Base-by-base conservation (phyloP, 164 flowering plant genomes). In the Aristolochia californica region DNA sequence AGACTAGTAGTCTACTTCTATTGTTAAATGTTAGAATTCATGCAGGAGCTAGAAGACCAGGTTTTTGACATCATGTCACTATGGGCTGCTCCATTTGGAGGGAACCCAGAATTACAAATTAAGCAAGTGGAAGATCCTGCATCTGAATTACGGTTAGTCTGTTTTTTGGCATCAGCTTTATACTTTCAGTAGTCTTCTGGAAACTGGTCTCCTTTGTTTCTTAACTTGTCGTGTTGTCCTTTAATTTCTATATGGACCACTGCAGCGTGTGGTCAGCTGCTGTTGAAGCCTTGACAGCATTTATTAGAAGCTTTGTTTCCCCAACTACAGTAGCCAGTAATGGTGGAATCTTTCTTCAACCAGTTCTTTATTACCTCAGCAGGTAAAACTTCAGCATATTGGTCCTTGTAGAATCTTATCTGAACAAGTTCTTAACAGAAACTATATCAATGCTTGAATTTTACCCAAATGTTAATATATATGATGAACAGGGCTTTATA, bases 251-350 rank as follows among this genome's bases (percentile, higher is more conserved):
- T 28, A 28, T 28, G 10, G 1, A 34, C 10, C n/a, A 25, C 13
- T 80, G 63, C 63, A 94, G 99, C 49, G 85, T 90, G 18, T 88
- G 91, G 95, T 80, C 97, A 70, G 87, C 88, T 55, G 88, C 99
- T 55, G 66, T 90, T 64, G 91, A 85, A 63, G 97, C 99, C 2
- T 80, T 94, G 25, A 80, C 88, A 21, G 78, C 93, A 67, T 94
- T 85, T 69, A 64, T 86, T n/a, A 78, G 76, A 69, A 77, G 95
- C 71, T 94, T 90, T 77, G 64, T 85, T 68, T 76, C 80, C 67
- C 68, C 83, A 30, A 25, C 49, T 43, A 43, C 43, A 3, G 60
- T 63, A 48, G 66, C 72, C 50, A 62, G 53, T 16, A 78, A 74
- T 52, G 62, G 45, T 55, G 78, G 91, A 52, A 74, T 94, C 55